Evolutionary conservation across 257 asterid species (phyloP).

Genomic region (Forsythia suspensa): DNA sequence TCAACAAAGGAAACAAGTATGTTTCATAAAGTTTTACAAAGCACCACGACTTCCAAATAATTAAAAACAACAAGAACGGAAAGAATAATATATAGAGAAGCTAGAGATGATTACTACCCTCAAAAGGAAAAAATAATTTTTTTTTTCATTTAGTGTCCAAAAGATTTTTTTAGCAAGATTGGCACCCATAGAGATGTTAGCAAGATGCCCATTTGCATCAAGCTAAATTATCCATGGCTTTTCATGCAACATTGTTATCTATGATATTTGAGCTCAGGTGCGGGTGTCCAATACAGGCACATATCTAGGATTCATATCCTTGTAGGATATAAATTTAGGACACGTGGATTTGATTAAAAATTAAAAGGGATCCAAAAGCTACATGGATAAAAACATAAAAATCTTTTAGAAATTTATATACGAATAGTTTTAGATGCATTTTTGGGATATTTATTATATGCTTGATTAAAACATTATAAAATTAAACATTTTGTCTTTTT

Average conservation of each 20-base stretch:
- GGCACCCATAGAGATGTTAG: conserved; percentile 4
- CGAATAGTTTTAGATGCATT: no score
- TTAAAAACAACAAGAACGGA: conserved; percentile 1
- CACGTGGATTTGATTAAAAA: no score
- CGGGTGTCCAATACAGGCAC: not conserved
- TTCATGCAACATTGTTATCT: not conserved
- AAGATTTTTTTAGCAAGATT: conserved; percentile 13
- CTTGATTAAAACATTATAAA: no score
- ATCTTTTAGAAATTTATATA: no score
- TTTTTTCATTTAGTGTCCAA: not conserved
- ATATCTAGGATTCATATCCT: not conserved
- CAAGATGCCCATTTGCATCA: conserved; percentile 18
- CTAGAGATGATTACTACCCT: not conserved
- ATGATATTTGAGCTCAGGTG: not conserved
- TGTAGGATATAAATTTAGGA: not conserved
- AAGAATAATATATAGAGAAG: not conserved
- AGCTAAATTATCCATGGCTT: not conserved
- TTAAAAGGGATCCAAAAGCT: no score
- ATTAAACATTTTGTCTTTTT: no score
- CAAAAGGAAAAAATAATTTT: not conserved
- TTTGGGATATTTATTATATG: no score
- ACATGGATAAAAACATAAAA: no score
- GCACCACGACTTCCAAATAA: not conserved
- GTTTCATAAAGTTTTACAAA: conserved; percentile 1
- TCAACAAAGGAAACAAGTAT: not conserved